Percentiles rank a stretch among this genome's conserved stretches.
These are phyloP conservation scores for Arthrobotrys sinensis DNA, from an alignment of 2,329 filamentous ascomycete genomes.

Conservation along the genomic window DNA sequence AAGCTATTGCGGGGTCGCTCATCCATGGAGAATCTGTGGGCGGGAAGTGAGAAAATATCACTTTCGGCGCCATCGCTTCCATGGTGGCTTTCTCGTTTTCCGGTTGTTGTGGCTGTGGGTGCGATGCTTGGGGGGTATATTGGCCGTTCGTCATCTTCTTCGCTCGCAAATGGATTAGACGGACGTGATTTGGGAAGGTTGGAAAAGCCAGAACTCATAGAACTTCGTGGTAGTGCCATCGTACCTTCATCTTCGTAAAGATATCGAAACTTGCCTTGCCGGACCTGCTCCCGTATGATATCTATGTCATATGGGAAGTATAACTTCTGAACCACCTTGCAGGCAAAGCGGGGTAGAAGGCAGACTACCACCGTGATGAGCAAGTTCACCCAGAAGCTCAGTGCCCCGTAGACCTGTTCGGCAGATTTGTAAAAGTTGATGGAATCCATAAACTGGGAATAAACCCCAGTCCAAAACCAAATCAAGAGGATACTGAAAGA, in stretches of 20 bases:
- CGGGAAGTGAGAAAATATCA: conserved; percentile 74
- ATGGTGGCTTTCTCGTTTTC: conserved; percentile 84
- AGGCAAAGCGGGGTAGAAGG: conserved; percentile 86
- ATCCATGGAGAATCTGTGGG: conserved; percentile 76
- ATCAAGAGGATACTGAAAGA: conserved; percentile 86
- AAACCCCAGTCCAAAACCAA: conserved; percentile 96
- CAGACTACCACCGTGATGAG: conserved; percentile 85
- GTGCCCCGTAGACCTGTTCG: conserved; percentile 81
- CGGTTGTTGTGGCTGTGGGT: conserved; percentile 82
- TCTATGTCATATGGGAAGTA: conserved; percentile 94
- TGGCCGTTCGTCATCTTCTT: conserved; percentile 88
- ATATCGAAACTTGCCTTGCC: conserved; percentile 84
- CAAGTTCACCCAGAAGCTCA: conserved; percentile 89
- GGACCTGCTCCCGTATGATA: conserved; percentile 93
- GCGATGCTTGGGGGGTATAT: conserved; percentile 94
- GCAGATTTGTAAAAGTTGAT: conserved; percentile 83
- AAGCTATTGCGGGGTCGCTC: conserved; percentile 86
- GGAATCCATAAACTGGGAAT: conserved; percentile 75
- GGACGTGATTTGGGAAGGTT: conserved; percentile 61
- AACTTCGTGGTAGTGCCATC: conserved; percentile 64
- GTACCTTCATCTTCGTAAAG: conserved; percentile 73
- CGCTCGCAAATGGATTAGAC: conserved; percentile 69
- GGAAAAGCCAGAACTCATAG: conserved; percentile 60
- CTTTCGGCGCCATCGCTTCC: conserved; percentile 91
- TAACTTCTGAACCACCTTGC: conserved; percentile 92